Evolutionary conservation across 176 grass and related monocot genomes (phyloP).

Genomic region (Ananas comosus): DNA sequence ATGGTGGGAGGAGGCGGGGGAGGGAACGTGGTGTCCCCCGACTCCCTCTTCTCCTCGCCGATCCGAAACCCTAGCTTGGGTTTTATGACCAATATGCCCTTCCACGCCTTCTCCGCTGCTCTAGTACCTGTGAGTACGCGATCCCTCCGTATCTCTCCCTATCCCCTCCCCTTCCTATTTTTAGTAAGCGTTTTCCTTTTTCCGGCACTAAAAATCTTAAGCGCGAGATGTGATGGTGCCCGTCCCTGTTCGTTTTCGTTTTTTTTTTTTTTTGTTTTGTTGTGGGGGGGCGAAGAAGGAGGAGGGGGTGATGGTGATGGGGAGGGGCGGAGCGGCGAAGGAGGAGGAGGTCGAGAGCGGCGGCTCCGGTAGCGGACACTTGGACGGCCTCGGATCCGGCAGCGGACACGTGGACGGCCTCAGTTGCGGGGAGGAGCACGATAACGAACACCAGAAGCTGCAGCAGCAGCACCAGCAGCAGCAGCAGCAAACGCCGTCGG

Average conservation of each 20-base stretch:
- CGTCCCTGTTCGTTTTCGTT: not conserved
- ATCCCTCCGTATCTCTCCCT: conserved; percentile 21
- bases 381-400: conserved; percentile 73
- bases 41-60: conserved; percentile 54
- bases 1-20: conserved; percentile 36
- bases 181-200: not conserved
- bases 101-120: conserved; percentile 40
- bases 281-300: conserved; percentile 39
- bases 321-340: conserved; percentile 36
- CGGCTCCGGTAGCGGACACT: conserved; percentile 66
- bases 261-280: not conserved
- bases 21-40: conserved; percentile 32
- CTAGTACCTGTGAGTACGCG: not conserved
- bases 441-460: conserved; percentile 11
- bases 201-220: not conserved
- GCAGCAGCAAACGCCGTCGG: conserved; percentile 22
- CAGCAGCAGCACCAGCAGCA: conserved; percentile 20
- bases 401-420: conserved; percentile 74
- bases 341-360: conserved; percentile 87
- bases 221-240: not conserved
- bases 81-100: conserved; percentile 59
- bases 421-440: conserved; percentile 70
- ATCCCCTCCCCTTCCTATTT: conserved; percentile 33
- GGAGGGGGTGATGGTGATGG: conserved; percentile 39
- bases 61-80: conserved; percentile 53